Conservation (phyloP, 192 early-diverging fungal species). For the Pecoramyces ruminantium region DNA sequence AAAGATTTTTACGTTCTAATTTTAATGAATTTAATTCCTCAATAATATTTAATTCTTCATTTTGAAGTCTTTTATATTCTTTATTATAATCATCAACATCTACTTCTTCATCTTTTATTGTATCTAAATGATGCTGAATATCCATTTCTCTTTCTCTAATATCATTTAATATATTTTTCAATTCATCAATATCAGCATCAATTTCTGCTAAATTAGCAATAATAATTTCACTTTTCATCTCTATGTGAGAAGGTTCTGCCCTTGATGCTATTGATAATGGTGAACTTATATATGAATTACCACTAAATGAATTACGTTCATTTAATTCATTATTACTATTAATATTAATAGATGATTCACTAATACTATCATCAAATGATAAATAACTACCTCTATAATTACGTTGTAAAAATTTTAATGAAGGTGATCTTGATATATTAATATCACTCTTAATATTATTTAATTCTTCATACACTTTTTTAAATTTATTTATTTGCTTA, state of each 20-base stretch:
- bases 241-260: background rate
- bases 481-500: background rate
- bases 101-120: background rate
- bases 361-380: background rate
- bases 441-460: background rate
- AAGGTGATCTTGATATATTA: background rate
- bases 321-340: background rate
- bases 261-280: background rate
- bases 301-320: no score
- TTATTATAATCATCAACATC: background rate
- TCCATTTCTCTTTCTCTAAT: background rate
- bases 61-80: background rate
- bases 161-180: background rate
- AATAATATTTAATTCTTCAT: background rate
- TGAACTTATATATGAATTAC: background rate
- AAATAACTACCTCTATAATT: background rate
- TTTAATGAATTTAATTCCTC: background rate
- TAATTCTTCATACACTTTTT: background rate
- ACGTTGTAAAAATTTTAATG: background rate
- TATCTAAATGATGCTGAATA: background rate
- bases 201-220: background rate
- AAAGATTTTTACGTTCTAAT: background rate
- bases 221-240: background rate
- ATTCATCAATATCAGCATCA: background rate
- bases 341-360: background rate